phyloP scores from a whole-genome alignment of 2,329 filamentous ascomycete species.

The Fusarium xylarioides region DNA sequence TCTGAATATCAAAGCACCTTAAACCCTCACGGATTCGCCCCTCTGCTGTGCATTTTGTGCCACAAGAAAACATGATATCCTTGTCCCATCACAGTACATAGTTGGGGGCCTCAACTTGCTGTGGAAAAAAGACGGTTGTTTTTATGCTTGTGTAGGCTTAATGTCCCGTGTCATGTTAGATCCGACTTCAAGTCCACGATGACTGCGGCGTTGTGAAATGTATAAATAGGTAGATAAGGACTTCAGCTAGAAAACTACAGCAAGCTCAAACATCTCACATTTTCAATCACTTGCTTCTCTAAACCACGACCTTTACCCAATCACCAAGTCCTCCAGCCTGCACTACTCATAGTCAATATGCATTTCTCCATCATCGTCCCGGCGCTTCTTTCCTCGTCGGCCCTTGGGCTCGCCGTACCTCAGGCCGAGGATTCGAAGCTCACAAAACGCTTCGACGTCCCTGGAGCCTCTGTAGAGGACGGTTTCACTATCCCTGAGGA shows the following conservation, averaged over 20 bases:
- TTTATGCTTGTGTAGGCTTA: background rate
- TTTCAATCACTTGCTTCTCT: background rate
- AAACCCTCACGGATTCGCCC: rapidly evolving
- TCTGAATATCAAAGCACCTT: background rate
- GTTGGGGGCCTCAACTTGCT: background rate
- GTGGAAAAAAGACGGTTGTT: background rate
- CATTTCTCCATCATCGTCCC: background rate
- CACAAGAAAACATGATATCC: background rate
- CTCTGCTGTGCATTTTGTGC: background rate
- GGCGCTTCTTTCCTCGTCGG: background rate
- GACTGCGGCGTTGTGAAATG: background rate
- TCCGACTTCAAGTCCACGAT: no score
- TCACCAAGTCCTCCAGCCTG: no score
- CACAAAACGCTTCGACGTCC: background rate
- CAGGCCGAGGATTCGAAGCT: background rate
- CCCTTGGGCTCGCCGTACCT: background rate
- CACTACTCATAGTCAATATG: background rate
- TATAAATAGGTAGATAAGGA: background rate
- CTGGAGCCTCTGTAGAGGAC: background rate
- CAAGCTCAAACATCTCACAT: background rate
- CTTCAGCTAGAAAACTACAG: background rate
- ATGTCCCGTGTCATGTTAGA: background rate
- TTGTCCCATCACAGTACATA: background rate
- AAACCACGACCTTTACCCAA: background rate
- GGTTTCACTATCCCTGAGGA: background rate